A percentile compares a stretch with the other conserved stretches of the same genome.
Evolutionary conservation across 73 alveolate genomes (phyloP).

Genomic region (Tetrahymena elliotti): DNA sequence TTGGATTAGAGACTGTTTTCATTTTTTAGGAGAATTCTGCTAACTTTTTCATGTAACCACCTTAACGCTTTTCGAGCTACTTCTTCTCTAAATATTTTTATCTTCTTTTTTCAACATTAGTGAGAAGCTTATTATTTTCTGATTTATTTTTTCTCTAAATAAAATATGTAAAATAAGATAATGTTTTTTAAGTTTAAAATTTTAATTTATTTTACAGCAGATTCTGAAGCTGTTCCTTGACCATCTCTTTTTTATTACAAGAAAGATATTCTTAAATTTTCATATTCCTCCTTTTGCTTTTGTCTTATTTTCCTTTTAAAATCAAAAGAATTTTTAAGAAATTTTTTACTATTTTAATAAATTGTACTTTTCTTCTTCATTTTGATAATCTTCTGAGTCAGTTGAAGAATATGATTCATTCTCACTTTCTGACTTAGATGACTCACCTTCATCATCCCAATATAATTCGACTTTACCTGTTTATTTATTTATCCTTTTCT

Average conservation of each 20-base stretch:
- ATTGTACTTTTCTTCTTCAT: slow-evolving; percentile 21
- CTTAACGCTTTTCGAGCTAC: slow-evolving; percentile 17
- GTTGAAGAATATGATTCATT: slow-evolving; percentile 1
- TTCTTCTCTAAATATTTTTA: slow-evolving; percentile 34
- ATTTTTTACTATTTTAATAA: background rate
- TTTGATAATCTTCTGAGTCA: slow-evolving; percentile 1
- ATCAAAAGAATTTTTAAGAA: background rate
- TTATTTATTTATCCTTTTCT: background rate
- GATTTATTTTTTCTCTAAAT: background rate
- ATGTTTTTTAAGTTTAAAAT: too few species aligned
- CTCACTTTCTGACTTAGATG: slow-evolving; percentile 6
- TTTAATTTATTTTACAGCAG: background rate
- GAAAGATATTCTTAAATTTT: slow-evolving; percentile 43
- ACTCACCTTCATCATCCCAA: slow-evolving; percentile 5
- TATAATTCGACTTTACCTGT: slow-evolving; percentile 9
- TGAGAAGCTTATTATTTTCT: slow-evolving; percentile 31
- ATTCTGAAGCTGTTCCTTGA: slow-evolving; percentile 44
- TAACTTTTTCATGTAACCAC: slow-evolving; percentile 35
- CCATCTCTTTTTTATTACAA: slow-evolving; percentile 42
- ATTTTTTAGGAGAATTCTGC: slow-evolving; percentile 35
- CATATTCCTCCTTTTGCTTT: slow-evolving; percentile 47
- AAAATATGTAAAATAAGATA: background rate
- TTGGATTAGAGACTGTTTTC: slow-evolving; percentile 14
- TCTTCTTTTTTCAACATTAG: slow-evolving; percentile 35
- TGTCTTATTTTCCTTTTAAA: slow-evolving; percentile 14